A percentile compares a stretch with the other conserved stretches of the same genome.
These are phyloP conservation scores for Westerdykella ornata DNA, from an alignment of 2,329 filamentous ascomycete genomes.

Conservation along the genomic window DNA sequence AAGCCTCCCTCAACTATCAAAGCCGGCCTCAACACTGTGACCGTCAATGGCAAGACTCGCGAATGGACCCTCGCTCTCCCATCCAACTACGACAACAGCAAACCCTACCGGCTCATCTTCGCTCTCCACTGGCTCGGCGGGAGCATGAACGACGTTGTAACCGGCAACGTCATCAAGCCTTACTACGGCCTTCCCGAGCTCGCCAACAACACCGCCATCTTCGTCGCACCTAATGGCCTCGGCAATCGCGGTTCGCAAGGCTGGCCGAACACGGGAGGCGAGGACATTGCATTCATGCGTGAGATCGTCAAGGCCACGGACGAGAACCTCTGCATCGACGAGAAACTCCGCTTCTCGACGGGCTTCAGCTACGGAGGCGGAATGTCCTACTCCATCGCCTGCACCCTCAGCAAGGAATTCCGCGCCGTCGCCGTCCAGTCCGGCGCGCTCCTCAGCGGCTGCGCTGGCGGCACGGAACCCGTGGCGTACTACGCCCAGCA, in stretches of 20 bases:
- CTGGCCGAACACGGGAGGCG: conserved; percentile 39
- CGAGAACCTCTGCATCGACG: conserved; percentile 38
- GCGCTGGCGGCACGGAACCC: conserved; percentile 29
- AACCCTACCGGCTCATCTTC: conserved; percentile 39
- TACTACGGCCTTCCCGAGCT: conserved; percentile 38
- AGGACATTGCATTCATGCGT: conserved; percentile 39
- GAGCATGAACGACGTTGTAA: conserved; percentile 12
- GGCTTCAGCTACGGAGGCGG: conserved; percentile 42
- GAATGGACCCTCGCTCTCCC: conserved; percentile 38
- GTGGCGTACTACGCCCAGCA: conserved; percentile 38
- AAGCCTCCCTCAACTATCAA: conserved; percentile 5
- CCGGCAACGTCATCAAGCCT: conserved; percentile 14
- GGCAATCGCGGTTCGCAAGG: conserved; percentile 13
- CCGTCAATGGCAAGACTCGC: conserved; percentile 33
- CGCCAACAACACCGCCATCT: conserved; percentile 34
- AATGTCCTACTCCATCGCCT: conserved; percentile 40
- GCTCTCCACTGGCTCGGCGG: conserved; percentile 39
- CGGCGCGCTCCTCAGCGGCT: conserved; percentile 8
- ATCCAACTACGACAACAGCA: conserved; percentile 35
- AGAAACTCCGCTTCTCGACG: conserved; percentile 37
- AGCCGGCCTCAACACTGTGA: conserved; percentile 4
- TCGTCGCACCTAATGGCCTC: conserved; percentile 40
- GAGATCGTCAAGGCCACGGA: conserved; percentile 35
- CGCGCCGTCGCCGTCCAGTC: conserved; percentile 32
- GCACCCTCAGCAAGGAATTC: conserved; percentile 35